Conservation (phyloP, 352 stramenopile genomes). For the Phytophthora chlamydospora region DNA sequence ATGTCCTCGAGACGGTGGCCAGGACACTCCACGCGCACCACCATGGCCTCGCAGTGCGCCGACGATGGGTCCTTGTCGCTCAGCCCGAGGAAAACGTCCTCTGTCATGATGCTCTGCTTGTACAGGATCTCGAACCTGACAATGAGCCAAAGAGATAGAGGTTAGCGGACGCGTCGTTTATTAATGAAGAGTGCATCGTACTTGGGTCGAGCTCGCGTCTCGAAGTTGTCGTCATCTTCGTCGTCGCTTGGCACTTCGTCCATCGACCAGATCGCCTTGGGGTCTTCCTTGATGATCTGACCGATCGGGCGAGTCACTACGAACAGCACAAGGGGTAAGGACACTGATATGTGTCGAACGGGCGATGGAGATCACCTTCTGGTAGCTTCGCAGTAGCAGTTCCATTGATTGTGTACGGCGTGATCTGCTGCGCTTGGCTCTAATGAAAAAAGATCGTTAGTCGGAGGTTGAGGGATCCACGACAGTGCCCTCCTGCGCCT, state of each 20-base stretch:
- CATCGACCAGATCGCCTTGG: conserved; percentile 76
- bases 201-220: conserved; percentile 57
- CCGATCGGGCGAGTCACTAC: conserved; percentile 70
- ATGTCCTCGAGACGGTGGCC: conserved; percentile 71
- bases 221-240: conserved; percentile 71
- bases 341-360: neutral
- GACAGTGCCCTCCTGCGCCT: too few relatives aligned
- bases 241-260: conserved; percentile 78
- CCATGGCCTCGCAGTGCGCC: conserved; percentile 80
- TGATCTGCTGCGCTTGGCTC: conserved; percentile 28
- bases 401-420: conserved; percentile 32
- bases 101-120: conserved; percentile 88
- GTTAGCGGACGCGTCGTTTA: neutral
- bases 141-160: neutral
- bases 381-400: conserved; percentile 14
- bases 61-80: conserved; percentile 87
- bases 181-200: too few relatives aligned
- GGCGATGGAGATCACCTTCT: conserved; percentile 34
- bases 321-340: neutral
- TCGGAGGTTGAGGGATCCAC: neutral
- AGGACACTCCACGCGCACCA: conserved; percentile 77
- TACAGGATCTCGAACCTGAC: conserved; percentile 84
- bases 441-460: neutral
- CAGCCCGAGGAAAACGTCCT: conserved; percentile 85
- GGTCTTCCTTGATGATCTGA: conserved; percentile 63